phyloP scores from a whole-genome alignment of 2,329 filamentous ascomycete species.

The Boeremia lycopersici region DNA sequence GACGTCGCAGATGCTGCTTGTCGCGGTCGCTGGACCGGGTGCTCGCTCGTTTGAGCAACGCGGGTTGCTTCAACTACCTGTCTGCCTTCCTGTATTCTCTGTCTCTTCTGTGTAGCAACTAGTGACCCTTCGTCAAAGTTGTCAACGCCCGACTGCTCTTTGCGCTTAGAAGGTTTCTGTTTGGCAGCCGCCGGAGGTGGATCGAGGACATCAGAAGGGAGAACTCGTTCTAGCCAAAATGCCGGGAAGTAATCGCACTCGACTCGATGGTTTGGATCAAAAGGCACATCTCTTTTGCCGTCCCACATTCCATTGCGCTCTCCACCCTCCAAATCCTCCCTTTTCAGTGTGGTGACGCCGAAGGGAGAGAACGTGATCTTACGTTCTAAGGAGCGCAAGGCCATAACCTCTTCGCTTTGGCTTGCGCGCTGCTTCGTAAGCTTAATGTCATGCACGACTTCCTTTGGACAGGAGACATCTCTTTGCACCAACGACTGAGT shows the following conservation, averaged over 20 bases:
- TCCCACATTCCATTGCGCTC: conserved; percentile 37
- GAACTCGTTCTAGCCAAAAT: conserved; percentile 38
- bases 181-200: conserved; percentile 18
- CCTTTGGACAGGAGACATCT: conserved; percentile 14
- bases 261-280: conserved; percentile 41
- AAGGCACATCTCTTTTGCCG: conserved; percentile 23
- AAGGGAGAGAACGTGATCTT: conserved; percentile 49
- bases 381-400: conserved; percentile 21
- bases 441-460: conserved; percentile 36
- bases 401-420: conserved; percentile 23
- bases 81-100: neutral
- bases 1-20: neutral
- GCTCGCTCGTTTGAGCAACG: neutral
- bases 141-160: conserved; percentile 6
- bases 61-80: neutral
- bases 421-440: conserved; percentile 36
- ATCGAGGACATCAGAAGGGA: conserved; percentile 33
- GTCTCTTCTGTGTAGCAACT: conserved; percentile 6
- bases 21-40: neutral
- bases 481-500: conserved; percentile 26
- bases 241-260: conserved; percentile 45
- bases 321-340: conserved; percentile 31
- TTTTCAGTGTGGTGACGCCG: conserved; percentile 35
- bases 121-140: neutral
- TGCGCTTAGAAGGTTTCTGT: conserved; percentile 21